Evolutionary conservation across 257 asterid species (phyloP), one percentile per base, ranked within the genome.

Genomic region (Agastache rugosa): DNA sequence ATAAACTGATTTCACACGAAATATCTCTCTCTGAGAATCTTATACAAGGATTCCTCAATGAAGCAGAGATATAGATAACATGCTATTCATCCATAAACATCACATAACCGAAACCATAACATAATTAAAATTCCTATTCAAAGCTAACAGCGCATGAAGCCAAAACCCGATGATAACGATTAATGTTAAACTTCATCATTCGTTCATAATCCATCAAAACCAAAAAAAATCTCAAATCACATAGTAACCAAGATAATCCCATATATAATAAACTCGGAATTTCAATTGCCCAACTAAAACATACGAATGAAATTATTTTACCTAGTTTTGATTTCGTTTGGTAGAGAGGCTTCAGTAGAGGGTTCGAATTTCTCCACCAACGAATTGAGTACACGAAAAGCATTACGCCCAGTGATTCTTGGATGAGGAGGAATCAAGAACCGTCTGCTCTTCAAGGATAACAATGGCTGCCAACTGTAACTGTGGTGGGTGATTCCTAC

Each of bases 311-410:
- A 59, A 23, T 3, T 17, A 10, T 1, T n/a, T 58, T 79, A 92
- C 97, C 93, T 78, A 7, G 92, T 83, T 79, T 77, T 82, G 67
- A 79, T 84, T 74, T 82, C 78, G 73, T 48, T 27, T 53, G 19
- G 83, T 27, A 71, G 68, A 48, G 70, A 72, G 35, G 84, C 72
- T 12, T 84, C 79, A 41, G 61, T 34, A 15, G 64, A 27, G n/a
- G 27, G 64, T 2, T 59, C 2, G 16, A 78, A 79, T 53, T 75
- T 73, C 55, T 84, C 88, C 27, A 84, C 77, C 51, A 82, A 58
- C 16, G 96, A 86, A 78, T 67, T 81, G 48, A 62, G 75, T 41
- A 80, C 27, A 54, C 78, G 37, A 63, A 77, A 80, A 50, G 29
- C 47, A 63, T 63, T 77, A 29, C 19, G 67, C 48, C 63, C 61